Evolutionary conservation across 805 yeast species (phyloP).

Genomic region (Cyberlindnera nakhonratchasimensis): DNA sequence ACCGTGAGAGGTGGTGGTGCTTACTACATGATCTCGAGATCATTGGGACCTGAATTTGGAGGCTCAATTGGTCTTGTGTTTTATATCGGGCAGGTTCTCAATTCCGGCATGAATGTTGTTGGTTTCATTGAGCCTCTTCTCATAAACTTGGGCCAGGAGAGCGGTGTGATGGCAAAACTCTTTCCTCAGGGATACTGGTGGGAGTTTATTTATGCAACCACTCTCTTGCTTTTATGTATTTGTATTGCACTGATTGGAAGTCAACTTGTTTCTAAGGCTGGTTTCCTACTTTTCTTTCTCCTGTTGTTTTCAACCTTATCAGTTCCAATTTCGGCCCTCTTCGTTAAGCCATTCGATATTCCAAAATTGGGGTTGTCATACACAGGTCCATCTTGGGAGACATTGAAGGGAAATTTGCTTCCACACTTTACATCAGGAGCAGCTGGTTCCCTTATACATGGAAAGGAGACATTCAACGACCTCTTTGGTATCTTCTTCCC

Average conservation of each 20-base stretch:
- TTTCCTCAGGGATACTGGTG: constrained; percentile 72
- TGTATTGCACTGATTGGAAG: constrained; percentile 79
- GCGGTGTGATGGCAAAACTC: constrained; percentile 52
- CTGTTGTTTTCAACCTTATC: constrained; percentile 71
- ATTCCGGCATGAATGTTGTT: constrained; percentile 88
- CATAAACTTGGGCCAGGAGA: constrained; percentile 63
- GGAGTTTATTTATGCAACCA: constrained; percentile 68
- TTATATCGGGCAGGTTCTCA: constrained; percentile 90
- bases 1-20: constrained; percentile 98
- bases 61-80: constrained; percentile 96
- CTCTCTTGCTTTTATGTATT: constrained; percentile 66
- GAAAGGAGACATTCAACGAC: constrained; percentile 73
- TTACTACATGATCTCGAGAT: constrained; percentile 92
- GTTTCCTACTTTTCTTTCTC: constrained; percentile 65
- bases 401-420: constrained; percentile 59
- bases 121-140: constrained; percentile 91
- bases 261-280: constrained; percentile 75
- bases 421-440: constrained; percentile 88
- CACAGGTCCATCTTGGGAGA: constrained; percentile 71
- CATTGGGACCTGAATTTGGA: constrained; percentile 97
- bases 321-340: constrained; percentile 72
- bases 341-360: constrained; percentile 58
- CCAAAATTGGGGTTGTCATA: constrained; percentile 50
- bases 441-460: constrained; percentile 71
- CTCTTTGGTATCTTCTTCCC: constrained; percentile 96